phyloP scores from a whole-genome alignment of 768 basidiomycete genomes.

The Amanita rimosa region DNA sequence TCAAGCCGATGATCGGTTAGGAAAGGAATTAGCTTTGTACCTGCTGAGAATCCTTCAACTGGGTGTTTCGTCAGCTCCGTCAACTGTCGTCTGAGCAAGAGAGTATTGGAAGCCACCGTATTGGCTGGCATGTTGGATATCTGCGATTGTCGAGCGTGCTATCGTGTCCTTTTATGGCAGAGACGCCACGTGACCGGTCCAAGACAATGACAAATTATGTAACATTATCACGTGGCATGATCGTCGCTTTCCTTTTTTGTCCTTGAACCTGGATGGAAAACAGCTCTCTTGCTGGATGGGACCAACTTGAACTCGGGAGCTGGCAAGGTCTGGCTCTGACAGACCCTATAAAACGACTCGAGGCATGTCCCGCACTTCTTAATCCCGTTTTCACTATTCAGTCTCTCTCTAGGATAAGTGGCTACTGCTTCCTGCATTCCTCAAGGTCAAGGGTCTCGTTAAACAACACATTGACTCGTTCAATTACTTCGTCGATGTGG shows the following conservation, averaged over 20 bases:
- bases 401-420: constrained; percentile 77
- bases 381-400: neutral
- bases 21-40: constrained; percentile 26
- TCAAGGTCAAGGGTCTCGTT: constrained; percentile 96
- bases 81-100: constrained; percentile 72
- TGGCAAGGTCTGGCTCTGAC: constrained; percentile 77
- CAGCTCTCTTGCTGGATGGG: constrained; percentile 33
- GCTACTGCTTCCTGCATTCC: constrained; percentile 91
- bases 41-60: constrained; percentile 95
- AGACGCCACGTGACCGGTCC: constrained; percentile 1
- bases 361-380: constrained; percentile 42
- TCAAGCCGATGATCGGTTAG: constrained; percentile 17
- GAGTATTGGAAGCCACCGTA: constrained; percentile 30
- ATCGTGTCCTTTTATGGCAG: constrained; percentile 11
- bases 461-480: constrained; percentile 99
- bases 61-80: constrained; percentile 84
- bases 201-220: neutral
- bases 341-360: constrained; percentile 83
- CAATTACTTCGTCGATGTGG: constrained; percentile 97
- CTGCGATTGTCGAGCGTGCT: neutral
- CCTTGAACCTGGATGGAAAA: neutral
- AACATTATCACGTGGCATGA: neutral
- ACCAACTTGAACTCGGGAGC: constrained; percentile 37
- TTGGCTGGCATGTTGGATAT: constrained; percentile 19
- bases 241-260: neutral